These are phyloP conservation scores for Penicillium sp. DNA, from an alignment of 2,329 filamentous ascomycete species.

Conservation along the genomic window DNA sequence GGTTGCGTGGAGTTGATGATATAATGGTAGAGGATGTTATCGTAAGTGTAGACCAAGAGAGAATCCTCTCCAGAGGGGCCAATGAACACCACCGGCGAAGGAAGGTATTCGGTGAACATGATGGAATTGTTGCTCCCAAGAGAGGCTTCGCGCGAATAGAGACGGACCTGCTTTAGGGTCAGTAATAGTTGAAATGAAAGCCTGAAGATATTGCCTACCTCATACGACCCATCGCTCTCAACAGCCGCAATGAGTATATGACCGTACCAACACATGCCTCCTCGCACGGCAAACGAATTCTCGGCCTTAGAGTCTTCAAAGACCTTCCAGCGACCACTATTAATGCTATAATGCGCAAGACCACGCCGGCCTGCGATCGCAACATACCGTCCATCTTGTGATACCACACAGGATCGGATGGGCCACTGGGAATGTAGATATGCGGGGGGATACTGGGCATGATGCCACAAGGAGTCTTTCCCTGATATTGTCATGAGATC, in stretches of 20 bases:
- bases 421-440: conserved; percentile 95
- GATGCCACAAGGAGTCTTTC: conserved; percentile 94
- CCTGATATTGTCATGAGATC: conserved; percentile 90
- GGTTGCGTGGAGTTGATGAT: conserved; percentile 73
- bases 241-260: conserved; percentile 92
- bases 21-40: conserved; percentile 94
- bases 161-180: conserved; percentile 61
- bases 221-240: conserved; percentile 79
- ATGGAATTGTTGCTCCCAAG: conserved; percentile 72
- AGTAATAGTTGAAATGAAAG: neutral
- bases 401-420: conserved; percentile 82
- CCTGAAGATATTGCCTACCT: conserved; percentile 50
- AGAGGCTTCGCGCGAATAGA: conserved; percentile 84
- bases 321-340: conserved; percentile 92
- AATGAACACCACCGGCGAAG: conserved; percentile 85
- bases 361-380: conserved; percentile 93
- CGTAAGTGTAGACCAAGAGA: conserved; percentile 92
- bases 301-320: conserved; percentile 81
- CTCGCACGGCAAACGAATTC: conserved; percentile 87
- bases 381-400: conserved; percentile 88
- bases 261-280: conserved; percentile 98
- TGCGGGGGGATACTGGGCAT: conserved; percentile 76
- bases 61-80: conserved; percentile 91
- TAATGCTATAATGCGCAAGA: conserved; percentile 91
- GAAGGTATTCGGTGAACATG: conserved; percentile 75